Conservation (phyloP, 768 basidiomycete species). For the Lentinus tigrinus region DNA sequence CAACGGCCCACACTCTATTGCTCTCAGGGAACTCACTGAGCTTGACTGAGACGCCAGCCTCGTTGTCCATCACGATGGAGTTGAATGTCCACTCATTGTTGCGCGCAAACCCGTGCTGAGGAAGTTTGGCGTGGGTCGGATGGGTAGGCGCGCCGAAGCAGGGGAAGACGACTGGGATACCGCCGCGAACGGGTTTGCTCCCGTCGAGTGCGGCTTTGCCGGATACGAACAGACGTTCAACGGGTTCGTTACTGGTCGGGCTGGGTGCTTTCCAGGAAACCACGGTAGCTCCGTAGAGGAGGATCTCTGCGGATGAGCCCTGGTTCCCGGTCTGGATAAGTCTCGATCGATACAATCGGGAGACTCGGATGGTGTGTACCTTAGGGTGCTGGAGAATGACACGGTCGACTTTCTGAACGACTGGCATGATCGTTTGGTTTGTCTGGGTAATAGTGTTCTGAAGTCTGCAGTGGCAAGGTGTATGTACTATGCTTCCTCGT, state of each 20-base stretch:
- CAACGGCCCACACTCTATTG: too few species aligned
- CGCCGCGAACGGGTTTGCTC: constrained; percentile 67
- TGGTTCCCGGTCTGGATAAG: constrained; percentile 26
- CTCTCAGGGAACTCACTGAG: constrained; percentile 53
- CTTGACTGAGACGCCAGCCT: constrained; percentile 69
- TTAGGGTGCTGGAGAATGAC: constrained; percentile 63
- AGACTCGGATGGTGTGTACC: constrained; percentile 32
- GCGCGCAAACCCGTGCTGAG: constrained; percentile 92
- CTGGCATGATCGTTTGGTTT: constrained; percentile 48
- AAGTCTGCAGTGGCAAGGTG: not conserved
- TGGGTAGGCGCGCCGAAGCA: constrained; percentile 87
- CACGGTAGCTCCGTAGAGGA: constrained; percentile 84
- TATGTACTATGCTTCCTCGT: too few species aligned
- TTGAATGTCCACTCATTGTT: constrained; percentile 73
- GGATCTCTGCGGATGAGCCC: constrained; percentile 66
- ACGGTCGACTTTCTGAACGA: constrained; percentile 42
- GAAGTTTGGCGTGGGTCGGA: constrained; percentile 64
- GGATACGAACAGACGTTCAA: constrained; percentile 81
- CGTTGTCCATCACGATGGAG: constrained; percentile 62
- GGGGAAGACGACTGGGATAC: constrained; percentile 69
- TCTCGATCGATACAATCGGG: not conserved
- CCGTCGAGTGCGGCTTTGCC: constrained; percentile 79
- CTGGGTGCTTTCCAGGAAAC: constrained; percentile 77
- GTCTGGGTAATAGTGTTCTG: too few species aligned
- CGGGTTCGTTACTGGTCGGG: constrained; percentile 31